phyloP scores from a whole-genome alignment of 495 filamentous ascomycete species.

The Hypoxylon cercidicola region DNA sequence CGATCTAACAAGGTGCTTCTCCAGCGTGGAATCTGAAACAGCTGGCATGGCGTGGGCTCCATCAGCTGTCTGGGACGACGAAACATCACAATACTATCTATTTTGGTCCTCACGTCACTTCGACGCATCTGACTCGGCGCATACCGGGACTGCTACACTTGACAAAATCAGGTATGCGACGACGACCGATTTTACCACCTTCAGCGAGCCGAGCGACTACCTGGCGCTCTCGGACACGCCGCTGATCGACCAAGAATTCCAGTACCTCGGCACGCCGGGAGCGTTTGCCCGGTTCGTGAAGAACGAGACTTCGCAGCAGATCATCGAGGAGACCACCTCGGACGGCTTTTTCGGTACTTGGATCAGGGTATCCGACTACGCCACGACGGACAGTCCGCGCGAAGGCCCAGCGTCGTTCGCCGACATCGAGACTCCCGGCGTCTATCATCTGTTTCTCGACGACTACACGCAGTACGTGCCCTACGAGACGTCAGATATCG shows the following conservation, averaged over 20 bases:
- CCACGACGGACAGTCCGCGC: conserved; percentile 34
- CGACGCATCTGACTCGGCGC: conserved; percentile 32
- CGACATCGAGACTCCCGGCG: conserved; percentile 46
- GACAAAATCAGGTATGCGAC: conserved; percentile 47
- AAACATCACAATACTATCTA: conserved; percentile 47
- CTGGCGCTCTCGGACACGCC: conserved; percentile 40
- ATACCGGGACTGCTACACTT: conserved; percentile 39
- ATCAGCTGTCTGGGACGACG: conserved; percentile 51
- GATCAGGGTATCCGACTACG: conserved; percentile 43
- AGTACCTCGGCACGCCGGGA: conserved; percentile 43
- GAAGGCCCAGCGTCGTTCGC: conserved; percentile 51
- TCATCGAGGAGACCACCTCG: conserved; percentile 47
- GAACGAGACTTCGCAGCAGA: conserved; percentile 48
- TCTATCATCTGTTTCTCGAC: conserved; percentile 50
- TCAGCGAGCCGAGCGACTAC: conserved; percentile 43
- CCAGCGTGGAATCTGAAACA: conserved; percentile 45
- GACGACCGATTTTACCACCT: conserved; percentile 45
- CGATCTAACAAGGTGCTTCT: neutral
- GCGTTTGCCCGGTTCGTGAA: conserved; percentile 51
- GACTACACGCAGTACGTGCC: conserved; percentile 52
- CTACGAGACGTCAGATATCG: conserved; percentile 44
- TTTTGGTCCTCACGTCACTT: conserved; percentile 49
- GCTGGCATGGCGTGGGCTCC: conserved; percentile 57
- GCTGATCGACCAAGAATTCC: conserved; percentile 51
- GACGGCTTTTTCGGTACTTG: conserved; percentile 53